Conservation (phyloP, 306 rosid genomes). For the Ochetophila trinervis region DNA sequence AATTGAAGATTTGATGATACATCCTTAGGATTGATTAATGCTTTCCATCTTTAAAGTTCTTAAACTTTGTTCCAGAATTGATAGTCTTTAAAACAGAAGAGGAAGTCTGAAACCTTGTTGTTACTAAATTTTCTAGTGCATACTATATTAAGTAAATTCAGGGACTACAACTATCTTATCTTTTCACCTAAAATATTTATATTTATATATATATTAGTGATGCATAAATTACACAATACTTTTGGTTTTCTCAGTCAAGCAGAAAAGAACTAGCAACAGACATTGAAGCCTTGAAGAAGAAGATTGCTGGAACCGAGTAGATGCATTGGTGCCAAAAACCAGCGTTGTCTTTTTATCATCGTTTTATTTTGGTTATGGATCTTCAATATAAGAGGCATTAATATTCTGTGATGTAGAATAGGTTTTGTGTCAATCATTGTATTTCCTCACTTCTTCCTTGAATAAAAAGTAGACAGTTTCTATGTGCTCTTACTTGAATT, state of each 20-base stretch:
- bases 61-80: no score
- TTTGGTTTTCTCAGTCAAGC: slow-evolving; percentile 59
- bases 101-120: neutral
- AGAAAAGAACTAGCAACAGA: slow-evolving; percentile 89
- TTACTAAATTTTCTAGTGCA: neutral
- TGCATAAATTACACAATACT: neutral
- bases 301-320: slow-evolving; percentile 87
- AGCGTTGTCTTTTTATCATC: slow-evolving; percentile 23
- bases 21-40: no score
- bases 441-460: slow-evolving; percentile 29
- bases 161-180: no score
- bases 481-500: slow-evolving; percentile 8
- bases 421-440: slow-evolving; percentile 37
- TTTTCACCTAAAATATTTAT: no score
- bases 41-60: no score
- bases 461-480: slow-evolving; percentile 40
- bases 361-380: slow-evolving; percentile 41
- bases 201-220: no score
- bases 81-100: no score
- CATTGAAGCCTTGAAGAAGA: slow-evolving; percentile 84
- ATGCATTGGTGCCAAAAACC: slow-evolving; percentile 4
- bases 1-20: no score
- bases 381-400: slow-evolving; percentile 45
- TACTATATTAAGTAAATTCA: no score
- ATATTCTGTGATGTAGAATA: slow-evolving; percentile 56